These are phyloP conservation scores for Alisma plantagoaquatica DNA, from an alignment of 106 monocot genomes.

Conservation along the genomic window DNA sequence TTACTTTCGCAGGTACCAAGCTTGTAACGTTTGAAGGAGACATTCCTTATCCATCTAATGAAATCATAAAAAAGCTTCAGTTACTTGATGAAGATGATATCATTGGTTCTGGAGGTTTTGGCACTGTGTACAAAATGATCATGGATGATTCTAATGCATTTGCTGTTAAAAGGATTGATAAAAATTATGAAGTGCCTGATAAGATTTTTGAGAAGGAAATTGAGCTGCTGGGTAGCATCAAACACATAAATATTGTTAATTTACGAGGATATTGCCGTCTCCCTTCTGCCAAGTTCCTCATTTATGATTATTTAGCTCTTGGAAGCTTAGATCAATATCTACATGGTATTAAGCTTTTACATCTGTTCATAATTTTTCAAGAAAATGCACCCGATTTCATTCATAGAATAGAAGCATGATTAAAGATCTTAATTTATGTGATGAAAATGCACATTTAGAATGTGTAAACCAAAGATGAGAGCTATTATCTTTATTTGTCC, in stretches of 20 bases:
- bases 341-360: too few relatives aligned
- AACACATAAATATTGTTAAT: slow-evolving; percentile 89
- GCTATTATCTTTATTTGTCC: not conserved
- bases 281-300: slow-evolving; percentile 64
- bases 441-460: too few relatives aligned
- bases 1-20: slow-evolving; percentile 43
- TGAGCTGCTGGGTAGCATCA: slow-evolving; percentile 66
- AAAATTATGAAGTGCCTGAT: slow-evolving; percentile 36
- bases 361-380: too few relatives aligned
- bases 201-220: slow-evolving; percentile 76
- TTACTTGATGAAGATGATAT: slow-evolving; percentile 75
- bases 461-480: too few relatives aligned
- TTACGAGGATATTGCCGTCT: slow-evolving; percentile 80
- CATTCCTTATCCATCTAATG: slow-evolving; percentile 71
- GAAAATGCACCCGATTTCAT: too few relatives aligned
- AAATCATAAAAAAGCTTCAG: slow-evolving; percentile 66
- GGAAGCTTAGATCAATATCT: slow-evolving; percentile 82
- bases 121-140: slow-evolving; percentile 83
- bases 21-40: slow-evolving; percentile 76
- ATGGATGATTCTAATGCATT: slow-evolving; percentile 78
- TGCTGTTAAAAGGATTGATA: slow-evolving; percentile 79
- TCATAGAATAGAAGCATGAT: too few relatives aligned
- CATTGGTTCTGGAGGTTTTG: slow-evolving; percentile 84
- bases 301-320: slow-evolving; percentile 72
- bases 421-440: too few relatives aligned